Percentiles rank a stretch among this genome's conserved stretches.
phyloP scores from a whole-genome alignment of 495 filamentous ascomycete species.

The Lasiosphaeria hispida region DNA sequence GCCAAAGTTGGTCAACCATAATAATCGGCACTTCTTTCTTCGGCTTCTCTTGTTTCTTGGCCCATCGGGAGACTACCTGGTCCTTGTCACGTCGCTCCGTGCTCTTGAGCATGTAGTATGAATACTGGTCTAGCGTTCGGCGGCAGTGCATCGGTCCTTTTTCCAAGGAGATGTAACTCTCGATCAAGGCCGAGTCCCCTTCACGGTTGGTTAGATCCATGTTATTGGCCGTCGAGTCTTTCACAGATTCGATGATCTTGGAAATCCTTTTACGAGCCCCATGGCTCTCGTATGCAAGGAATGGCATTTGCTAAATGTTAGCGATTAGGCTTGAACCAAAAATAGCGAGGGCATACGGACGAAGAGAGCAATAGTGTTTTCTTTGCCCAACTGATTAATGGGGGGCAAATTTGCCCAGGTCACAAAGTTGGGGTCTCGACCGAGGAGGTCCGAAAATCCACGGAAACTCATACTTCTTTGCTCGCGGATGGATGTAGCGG shows the following conservation, averaged over 20 bases:
- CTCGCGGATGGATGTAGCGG: slow-evolving; percentile 16
- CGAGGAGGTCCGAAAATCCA: background rate
- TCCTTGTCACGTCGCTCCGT: slow-evolving; percentile 16
- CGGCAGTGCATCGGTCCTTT: slow-evolving; percentile 12
- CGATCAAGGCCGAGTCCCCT: background rate
- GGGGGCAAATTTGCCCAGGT: background rate
- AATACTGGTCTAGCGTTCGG: slow-evolving; percentile 12
- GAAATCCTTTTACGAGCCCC: background rate
- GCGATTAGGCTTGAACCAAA: background rate
- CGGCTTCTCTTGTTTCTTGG: background rate
- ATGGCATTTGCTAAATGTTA: slow-evolving; percentile 10
- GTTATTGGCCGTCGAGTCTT: background rate
- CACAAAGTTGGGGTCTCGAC: background rate
- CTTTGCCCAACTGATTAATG: background rate
- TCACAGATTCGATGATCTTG: background rate
- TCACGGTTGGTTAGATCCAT: background rate
- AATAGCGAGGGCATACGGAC: background rate
- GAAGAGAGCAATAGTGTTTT: slow-evolving; percentile 10
- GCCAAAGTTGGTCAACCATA: slow-evolving; percentile 27
- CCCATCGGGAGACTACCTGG: slow-evolving; percentile 15
- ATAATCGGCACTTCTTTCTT: slow-evolving; percentile 13
- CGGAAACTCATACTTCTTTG: slow-evolving; percentile 12
- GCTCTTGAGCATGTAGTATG: slow-evolving; percentile 15
- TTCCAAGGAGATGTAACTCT: background rate
- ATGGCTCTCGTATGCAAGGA: slow-evolving; percentile 17